phyloP scores from a whole-genome alignment of 768 basidiomycete species.

The Kwoniella botswanensis region DNA sequence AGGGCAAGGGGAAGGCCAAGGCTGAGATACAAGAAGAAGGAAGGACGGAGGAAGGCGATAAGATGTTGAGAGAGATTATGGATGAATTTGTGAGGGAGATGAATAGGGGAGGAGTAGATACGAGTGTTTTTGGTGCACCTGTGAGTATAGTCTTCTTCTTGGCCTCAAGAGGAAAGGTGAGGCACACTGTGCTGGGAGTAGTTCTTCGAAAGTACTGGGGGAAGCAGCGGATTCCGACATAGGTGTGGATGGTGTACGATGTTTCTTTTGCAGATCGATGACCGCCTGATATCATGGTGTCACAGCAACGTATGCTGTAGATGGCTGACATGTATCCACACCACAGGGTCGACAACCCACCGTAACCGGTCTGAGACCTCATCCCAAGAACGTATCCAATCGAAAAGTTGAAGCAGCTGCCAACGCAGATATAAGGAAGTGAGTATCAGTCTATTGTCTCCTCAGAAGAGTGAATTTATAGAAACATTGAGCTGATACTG shows the following conservation, averaged over 20 bases:
- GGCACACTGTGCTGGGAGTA: too few relatives aligned
- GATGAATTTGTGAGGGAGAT: conserved; percentile 46
- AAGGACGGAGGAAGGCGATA: conserved; percentile 51
- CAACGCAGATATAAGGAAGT: conserved; percentile 45
- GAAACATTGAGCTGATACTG: not conserved
- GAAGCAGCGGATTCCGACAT: too few relatives aligned
- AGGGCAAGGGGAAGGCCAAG: conserved; percentile 37
- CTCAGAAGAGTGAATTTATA: too few relatives aligned
- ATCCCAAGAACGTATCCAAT: conserved; percentile 54
- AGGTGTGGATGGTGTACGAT: too few relatives aligned
- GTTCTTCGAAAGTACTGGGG: too few relatives aligned
- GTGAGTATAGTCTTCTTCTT: conserved; percentile 28
- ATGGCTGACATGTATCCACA: not conserved
- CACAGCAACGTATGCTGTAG: too few relatives aligned
- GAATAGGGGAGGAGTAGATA: conserved; percentile 51
- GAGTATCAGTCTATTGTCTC: conserved; percentile 13
- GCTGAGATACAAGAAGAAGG: conserved; percentile 4
- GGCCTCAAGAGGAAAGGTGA: not conserved
- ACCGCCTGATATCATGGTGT: too few relatives aligned
- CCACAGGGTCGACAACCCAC: conserved; percentile 17
- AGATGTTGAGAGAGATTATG: conserved; percentile 52
- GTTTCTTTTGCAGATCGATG: too few relatives aligned
- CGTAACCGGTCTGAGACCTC: conserved; percentile 34
- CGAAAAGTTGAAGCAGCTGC: conserved; percentile 39
- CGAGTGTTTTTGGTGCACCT: conserved; percentile 46